These are phyloP conservation scores for Terfezia claveryi DNA, from an alignment of 495 filamentous ascomycete genomes.

Conservation along the genomic window DNA sequence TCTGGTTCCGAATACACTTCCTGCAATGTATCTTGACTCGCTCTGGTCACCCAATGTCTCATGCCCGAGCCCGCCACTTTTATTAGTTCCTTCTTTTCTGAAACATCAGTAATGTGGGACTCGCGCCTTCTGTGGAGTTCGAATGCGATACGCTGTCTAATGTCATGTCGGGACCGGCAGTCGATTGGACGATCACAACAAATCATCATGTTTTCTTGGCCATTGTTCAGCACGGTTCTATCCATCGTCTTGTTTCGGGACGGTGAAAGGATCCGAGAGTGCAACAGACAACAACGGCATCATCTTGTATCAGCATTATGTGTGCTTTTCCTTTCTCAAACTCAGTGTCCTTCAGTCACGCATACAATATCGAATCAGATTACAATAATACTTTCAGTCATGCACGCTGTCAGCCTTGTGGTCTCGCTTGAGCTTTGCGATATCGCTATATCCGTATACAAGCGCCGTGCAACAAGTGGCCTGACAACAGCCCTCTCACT, in stretches of 20 bases:
- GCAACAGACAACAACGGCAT: background rate
- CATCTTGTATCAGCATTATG: background rate
- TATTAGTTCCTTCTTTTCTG: background rate
- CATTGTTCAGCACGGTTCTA: background rate
- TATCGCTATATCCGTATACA: too few species aligned
- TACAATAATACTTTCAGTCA: background rate
- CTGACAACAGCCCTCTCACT: too few species aligned
- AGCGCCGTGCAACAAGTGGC: too few species aligned
- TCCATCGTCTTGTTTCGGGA: too few species aligned
- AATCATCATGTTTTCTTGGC: background rate
- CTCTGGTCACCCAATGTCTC: background rate
- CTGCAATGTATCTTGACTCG: background rate
- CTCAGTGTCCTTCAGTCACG: background rate
- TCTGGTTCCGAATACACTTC: background rate
- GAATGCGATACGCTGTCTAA: background rate
- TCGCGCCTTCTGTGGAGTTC: background rate
- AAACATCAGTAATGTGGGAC: background rate
- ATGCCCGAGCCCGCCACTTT: background rate
- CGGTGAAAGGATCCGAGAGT: too few species aligned
- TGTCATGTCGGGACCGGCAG: too few species aligned
- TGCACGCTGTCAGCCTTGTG: too few species aligned
- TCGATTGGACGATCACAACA: background rate
- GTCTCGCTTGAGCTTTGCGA: too few species aligned
- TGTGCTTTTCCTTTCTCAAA: background rate
- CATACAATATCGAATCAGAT: background rate